A percentile compares a stretch with the other conserved stretches of the same genome.
Evolutionary conservation across 768 basidiomycete genomes (phyloP).

Genomic region (Tephrocybe sp.): DNA sequence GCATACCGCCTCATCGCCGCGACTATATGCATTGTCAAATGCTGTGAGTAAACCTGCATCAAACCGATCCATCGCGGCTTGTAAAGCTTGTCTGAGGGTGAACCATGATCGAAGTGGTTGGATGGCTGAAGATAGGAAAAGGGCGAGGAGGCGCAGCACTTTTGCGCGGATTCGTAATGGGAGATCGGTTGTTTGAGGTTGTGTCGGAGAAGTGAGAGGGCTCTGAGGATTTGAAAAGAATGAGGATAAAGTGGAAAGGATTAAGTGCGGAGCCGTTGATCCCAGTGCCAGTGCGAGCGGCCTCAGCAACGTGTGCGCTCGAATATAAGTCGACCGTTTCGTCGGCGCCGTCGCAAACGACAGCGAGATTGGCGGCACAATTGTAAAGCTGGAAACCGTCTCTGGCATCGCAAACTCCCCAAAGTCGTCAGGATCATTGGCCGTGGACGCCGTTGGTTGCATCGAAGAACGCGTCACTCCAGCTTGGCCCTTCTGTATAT

Average conservation of each 20-base stretch:
- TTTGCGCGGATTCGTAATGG: conserved; percentile 60
- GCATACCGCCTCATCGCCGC: conserved; percentile 74
- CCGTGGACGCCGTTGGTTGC: conserved; percentile 5
- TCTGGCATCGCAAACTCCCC: conserved; percentile 18
- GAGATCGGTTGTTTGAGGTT: conserved; percentile 17
- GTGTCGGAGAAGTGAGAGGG: conserved; percentile 5
- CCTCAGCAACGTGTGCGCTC: conserved; percentile 62
- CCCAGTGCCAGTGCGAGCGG: conserved; percentile 53
- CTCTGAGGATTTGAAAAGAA: conserved; percentile 26
- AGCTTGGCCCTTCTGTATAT: conserved; percentile 84
- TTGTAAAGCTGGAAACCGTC: conserved; percentile 16
- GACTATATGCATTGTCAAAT: conserved; percentile 84
- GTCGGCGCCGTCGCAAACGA: conserved; percentile 22
- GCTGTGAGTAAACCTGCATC: conserved; percentile 82
- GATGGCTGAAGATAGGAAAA: conserved; percentile 68
- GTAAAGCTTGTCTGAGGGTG: conserved; percentile 58
- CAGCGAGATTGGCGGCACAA: conserved; percentile 12
- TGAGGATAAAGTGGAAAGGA: conserved; percentile 56
- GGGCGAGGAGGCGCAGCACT: conserved; percentile 65
- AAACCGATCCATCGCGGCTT: conserved; percentile 83
- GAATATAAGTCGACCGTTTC: conserved; percentile 49
- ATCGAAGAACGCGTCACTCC: conserved; percentile 26
- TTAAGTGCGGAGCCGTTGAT: conserved; percentile 59
- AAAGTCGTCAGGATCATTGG: conserved; percentile 18
- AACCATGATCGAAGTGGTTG: conserved; percentile 73